Conservation (phyloP, 2,329 filamentous ascomycete species). For the Achaetomium macrosporum region DNA sequence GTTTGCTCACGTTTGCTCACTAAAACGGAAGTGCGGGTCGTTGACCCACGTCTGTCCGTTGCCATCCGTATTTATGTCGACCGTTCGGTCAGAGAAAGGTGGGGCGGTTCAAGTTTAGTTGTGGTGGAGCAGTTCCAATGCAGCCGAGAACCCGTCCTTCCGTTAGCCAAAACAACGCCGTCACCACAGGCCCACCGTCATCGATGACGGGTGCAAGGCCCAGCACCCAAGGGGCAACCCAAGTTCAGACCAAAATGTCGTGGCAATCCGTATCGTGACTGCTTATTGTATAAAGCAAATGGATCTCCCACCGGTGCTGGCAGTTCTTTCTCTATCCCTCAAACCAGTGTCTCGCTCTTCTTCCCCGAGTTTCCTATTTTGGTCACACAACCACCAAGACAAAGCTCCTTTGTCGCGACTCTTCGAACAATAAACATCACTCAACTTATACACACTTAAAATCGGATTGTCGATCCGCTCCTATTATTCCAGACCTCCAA, state of each 20-base stretch:
- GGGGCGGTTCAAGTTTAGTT: not conserved
- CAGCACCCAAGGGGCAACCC: not conserved
- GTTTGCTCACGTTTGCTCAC: too few relatives aligned
- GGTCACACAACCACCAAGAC: too few relatives aligned
- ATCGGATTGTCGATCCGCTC: not conserved
- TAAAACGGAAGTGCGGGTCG: conserved; percentile 7
- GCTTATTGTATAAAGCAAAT: conserved; percentile 9
- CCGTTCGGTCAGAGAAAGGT: not conserved
- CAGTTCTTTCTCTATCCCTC: conserved; percentile 1
- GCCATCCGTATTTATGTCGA: too few relatives aligned
- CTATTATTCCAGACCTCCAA: not conserved
- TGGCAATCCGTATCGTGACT: not conserved
- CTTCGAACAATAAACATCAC: not conserved
- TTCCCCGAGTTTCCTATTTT: too few relatives aligned
- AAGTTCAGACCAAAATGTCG: not conserved
- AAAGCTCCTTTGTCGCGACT: not conserved
- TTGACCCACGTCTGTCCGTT: too few relatives aligned
- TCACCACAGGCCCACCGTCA: conserved; percentile 5
- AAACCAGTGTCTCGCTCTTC: not conserved
- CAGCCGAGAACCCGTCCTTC: conserved; percentile 6
- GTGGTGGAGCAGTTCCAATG: conserved; percentile 1
- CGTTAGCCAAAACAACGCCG: not conserved
- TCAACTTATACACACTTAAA: not conserved
- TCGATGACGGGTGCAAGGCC: not conserved
- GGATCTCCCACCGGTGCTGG: conserved; percentile 3